These are phyloP conservation scores for Boletellus ananiceps DNA, from an alignment of 768 basidiomycete genomes.

Conservation along the genomic window DNA sequence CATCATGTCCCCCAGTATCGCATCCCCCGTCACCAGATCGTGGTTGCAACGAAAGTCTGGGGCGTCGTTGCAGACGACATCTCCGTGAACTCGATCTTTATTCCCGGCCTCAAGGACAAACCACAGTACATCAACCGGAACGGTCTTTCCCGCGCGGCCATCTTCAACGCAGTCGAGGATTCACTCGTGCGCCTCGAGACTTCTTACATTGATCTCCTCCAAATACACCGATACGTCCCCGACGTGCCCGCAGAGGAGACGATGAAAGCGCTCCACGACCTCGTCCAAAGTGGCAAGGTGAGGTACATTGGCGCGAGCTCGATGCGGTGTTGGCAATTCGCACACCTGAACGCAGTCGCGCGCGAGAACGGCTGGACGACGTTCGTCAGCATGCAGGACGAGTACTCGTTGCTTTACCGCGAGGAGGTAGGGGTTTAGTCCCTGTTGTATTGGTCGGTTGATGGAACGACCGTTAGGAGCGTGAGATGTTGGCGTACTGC, in stretches of 20 bases:
- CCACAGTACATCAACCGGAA: constrained; percentile 29
- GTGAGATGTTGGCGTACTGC: constrained; percentile 44
- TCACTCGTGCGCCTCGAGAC: constrained; percentile 36
- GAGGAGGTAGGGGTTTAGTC: constrained; percentile 37
- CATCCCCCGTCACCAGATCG: constrained; percentile 31
- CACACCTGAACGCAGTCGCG: constrained; percentile 43
- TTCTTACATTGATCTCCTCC: constrained; percentile 38
- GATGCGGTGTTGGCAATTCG: constrained; percentile 45
- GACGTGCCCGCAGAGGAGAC: constrained; percentile 39
- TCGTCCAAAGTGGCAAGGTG: constrained; percentile 45
- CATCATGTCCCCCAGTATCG: constrained; percentile 16
- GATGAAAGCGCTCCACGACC: constrained; percentile 49
- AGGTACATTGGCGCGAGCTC: constrained; percentile 49
- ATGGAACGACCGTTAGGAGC: constrained; percentile 29
- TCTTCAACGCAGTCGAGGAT: constrained; percentile 37
- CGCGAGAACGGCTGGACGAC: constrained; percentile 44
- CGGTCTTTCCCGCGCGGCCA: constrained; percentile 35
- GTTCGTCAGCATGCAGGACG: constrained; percentile 54
- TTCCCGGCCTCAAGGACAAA: not conserved
- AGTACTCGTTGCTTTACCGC: constrained; percentile 51
- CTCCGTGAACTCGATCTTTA: not conserved
- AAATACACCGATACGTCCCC: constrained; percentile 42
- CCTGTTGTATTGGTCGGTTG: not conserved
- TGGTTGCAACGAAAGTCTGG: constrained; percentile 30
- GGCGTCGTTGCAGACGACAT: constrained; percentile 14